Base-by-base conservation (phyloP, 2,329 filamentous ascomycete species). In the Pestalotiopsis sp. region DNA sequence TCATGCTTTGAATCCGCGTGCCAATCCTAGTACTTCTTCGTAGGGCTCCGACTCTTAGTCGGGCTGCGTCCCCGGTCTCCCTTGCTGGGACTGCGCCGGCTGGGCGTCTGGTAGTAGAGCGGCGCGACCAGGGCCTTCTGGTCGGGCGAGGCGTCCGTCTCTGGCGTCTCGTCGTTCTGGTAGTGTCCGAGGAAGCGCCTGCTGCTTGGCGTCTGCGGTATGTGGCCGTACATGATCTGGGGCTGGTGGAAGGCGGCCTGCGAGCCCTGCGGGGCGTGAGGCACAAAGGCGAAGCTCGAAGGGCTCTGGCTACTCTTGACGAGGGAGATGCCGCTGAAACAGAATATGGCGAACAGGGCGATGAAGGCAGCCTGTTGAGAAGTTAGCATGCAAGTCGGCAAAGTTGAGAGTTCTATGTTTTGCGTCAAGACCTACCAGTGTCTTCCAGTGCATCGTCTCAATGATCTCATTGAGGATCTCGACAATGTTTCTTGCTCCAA, bases 391-490 rank as follows among this genome's bases (percentile, higher is more conserved):
- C 72, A 69, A 57, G 39, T 9, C 36, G 68, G 4, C 17, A 11
- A 60, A 23, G 56, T 27, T 66, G 31, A 38, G 12, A 38, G 25
- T 23, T 25, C n/a, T n/a, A 17, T 23, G 5, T 27, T 59, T 23
- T 31, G n/a, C 11, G 17, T 6, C 36, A 56, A 1, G 5, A 39
- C 85, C 72, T 80, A 88, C 87, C 82, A 86, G 87, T 11, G 87
- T 86, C 80, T 98, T 98, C 80, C 93, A 92, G 71, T 92, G 94
- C 80, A 98, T 95, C 5, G 93, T 91, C 74, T 97, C 94, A 4
- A 97, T 91, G 79, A 98, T 98, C 75, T 92, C 92, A 78, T 98
- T 98, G 80, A 98, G 91, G 56, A 99, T 97, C 76, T 94, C 90
- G 0, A 95, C 95, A 77, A 98, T 92, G 31, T 95, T 96, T 76